Base-by-base conservation (phyloP, 164 flowering plant species). In the Santalum album region DNA sequence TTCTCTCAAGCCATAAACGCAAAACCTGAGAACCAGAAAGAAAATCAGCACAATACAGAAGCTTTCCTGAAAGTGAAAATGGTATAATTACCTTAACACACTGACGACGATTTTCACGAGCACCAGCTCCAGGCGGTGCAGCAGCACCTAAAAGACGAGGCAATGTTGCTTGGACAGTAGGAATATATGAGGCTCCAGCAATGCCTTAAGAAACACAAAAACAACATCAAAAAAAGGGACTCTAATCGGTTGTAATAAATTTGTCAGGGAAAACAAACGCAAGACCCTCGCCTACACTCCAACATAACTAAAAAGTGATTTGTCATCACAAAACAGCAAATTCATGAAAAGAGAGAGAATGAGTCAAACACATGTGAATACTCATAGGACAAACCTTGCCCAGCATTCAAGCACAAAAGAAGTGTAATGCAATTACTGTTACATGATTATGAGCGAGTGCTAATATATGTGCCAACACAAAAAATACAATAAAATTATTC, bases 101-200 rank as follows among this genome's bases (percentile, higher is more conserved):
- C 49, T 89, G 99, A 36, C 96, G 91, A 32, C 99, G 96, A 65
- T 92, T 92, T 76, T 92, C 99, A 56, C 83, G 90, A 60, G 97
- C 94, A 70, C 73, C 68, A 63, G 84, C 26, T 25, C 99, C 97
- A 59, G 90, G 59, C 45, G 99, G 99, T 57, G 91, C 96, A 72
- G 96, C 95, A 56, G 96, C 89, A 60, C 91, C 87, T 59, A 92
- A 66, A 44, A 92, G 85, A 49, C 96, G 99, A 42, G 99, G 90
- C 61, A 92, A 59, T 36, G 96, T 95, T 29, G 96, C 84, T 76
- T 92, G 94, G 57, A 92, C 95, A 3, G 75, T 75, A 54, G 99
- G 95, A 64, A 89, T 69, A 60, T 89, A 92, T 14, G 96, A 86
- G 27, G 99, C 89, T 47, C 91, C 99, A 6, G 97, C 96, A 72